Evolutionary conservation across 306 rosid genomes (phyloP), one percentile per base, ranked within the genome.

Genomic region (Vigna unguiculata): DNA sequence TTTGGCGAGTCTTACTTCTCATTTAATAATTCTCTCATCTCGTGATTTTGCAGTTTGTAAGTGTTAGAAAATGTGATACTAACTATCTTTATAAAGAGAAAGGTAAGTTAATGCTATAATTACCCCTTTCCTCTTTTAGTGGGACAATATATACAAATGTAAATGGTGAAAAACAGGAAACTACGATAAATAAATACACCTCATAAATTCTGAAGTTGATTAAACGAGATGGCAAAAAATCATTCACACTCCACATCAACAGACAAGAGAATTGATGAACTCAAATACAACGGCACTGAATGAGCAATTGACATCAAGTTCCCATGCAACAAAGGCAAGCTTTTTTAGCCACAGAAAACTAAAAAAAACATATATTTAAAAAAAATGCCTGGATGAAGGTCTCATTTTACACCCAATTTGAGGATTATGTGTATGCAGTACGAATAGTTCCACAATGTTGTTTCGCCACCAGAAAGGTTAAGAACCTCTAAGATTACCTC

Each of bases 321-420:
- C 46, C 49, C 55, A 69, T 52, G 57, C 46, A 61, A 45, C n/a
- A 83, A 74, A 52, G 78, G 52, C 49, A 55, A 46, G 38, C 78
- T 8, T 60, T 21, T 71, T 68, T 5, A 74, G 63, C 60, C n/a
- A 57, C 4, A 46, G 51, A 49, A 71, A 9, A 69, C 7, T 34
- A 34, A 20, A 60, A 73, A 62, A 4, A 61, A 52, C 22, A 32
- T 9, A 30, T n/a, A 59, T 41, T 21, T 17, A 72, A 20, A 43
- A 76, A 51, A 8, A 21, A 51, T 43, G 47, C 34, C 46, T 6
- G 46, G 4, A 74, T 62, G 49, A 53, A 47, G 65, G 25, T 32
- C 65, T 6, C 25, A 53, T 69, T 15, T 71, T 21, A 57, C 30
- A 67, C 54, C 49, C 32, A 60, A 74, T 74, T 59, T 46, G 58